Evolutionary conservation across 2,329 filamentous ascomycete species (phyloP), one percentile per base, ranked within the genome.

Genomic region (Chrysoporthe puriensis): DNA sequence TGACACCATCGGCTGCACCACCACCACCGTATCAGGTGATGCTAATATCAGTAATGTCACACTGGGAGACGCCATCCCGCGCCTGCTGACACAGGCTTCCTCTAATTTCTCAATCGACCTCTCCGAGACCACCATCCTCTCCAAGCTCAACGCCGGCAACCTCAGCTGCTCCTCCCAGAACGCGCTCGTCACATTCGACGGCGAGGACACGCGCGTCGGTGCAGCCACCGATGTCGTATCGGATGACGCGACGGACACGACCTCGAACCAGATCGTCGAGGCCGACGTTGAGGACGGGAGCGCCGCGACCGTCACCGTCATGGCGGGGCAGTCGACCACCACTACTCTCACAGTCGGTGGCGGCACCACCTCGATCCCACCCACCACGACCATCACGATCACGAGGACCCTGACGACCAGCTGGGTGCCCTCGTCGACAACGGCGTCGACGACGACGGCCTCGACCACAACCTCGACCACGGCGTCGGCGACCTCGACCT

Each of bases 141-240:
- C 90, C 1, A 86, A 93, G 60, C 92, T 98, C 77, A 95, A 91
- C 74, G 80, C 85, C 6, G 87, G 86, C 43, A 91, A 91, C 71
- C 82, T 97, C 18, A 94, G 91, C 65, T 99, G 96, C 78, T 88
- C 88, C 9, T 88, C 90, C 0, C 91, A 97, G 77, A 98, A 98
- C 74, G 90, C 93, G 0, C 84, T 99, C 4, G 90, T 98, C 18
- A 93, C 92, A 0, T 97, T 97, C 77, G 87, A 92, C 72, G 90
- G 90, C 4, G 78, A 78, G 66, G 78, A 81, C 2, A 75, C 78
- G 4, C 78, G 82, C 42, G 71, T 75, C 16, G 77, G 77, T 21
- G 73, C 72, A 16, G 73, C 71, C 4, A 69, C 75, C 18, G 70
- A 74, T 6, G 73, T 75, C 50, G 75, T 76, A 7, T 68, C 71